Base-by-base conservation (phyloP, 1,284 basidiomycete species). In the Vanrija sp. region DNA sequence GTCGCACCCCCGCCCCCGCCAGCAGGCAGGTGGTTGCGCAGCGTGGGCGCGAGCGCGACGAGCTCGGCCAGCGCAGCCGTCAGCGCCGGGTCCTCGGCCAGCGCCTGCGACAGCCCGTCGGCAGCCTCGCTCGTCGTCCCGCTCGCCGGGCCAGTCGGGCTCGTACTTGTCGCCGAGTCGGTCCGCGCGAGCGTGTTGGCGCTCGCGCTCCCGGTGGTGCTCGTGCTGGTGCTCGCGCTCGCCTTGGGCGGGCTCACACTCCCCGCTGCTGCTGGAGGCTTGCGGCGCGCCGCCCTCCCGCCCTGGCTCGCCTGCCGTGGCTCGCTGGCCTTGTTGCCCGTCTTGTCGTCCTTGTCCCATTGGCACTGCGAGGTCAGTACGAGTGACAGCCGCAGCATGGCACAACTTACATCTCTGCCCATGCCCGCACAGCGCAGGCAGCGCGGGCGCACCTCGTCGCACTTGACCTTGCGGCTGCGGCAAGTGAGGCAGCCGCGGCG, bases 391-490 rank as follows among this genome's bases (percentile, higher is more conserved):
- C 19, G 12, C 19, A 14, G 6, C 19, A 12, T 6, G 18, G 12
- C 22, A 10, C 9, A n/a, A 49, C 48, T 49, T 35, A 49, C 48
- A 15, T 42, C 48, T 3, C 48, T 41, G 1, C 48, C 48, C 48
- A 49, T 49, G 9, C 41, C 48, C 19, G 48, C 41, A 10, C 48
- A 49, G 3, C 48, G 41, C 20, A 49, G 61, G 47, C 68, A 70
- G 1, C 44, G 37, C 1, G 68, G 68, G 41, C 57, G 49, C n/a
- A 52, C 53, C 36, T 58, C 56, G 41, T 58, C 56, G 42, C 56
- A 58, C 39, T 54, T 58, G 35, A 58, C 56, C 38, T 58, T 58
- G 25, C 47, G 35, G 9, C 24, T 23, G 9, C 56, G 56, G 25
- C 56, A 58, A 7, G 47, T 50, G 36, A 54, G 52, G 18, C 49